A percentile compares a stretch with the other conserved stretches of the same genome.
phyloP scores from a whole-genome alignment of 352 stramenopile genomes.

The Aphanomyces stellatus region DNA sequence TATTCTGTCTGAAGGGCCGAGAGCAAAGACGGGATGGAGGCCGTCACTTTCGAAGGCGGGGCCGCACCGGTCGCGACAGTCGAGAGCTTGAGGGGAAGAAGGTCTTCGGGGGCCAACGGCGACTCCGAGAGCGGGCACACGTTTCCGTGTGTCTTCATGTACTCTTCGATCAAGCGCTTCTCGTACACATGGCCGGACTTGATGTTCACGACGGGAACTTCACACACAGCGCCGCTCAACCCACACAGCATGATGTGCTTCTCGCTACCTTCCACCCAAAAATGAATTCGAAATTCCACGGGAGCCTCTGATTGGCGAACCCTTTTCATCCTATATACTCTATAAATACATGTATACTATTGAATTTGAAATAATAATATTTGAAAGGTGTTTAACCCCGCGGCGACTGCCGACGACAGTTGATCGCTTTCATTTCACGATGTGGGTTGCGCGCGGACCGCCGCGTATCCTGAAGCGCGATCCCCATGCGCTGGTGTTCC shows the following conservation, averaged over 20 bases:
- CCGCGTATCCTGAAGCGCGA: conserved; percentile 2
- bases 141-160: conserved; percentile 29
- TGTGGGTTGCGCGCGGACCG: conserved; percentile 16
- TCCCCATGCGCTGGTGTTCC: not conserved
- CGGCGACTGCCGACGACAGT: not conserved
- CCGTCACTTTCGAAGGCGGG: conserved; percentile 22
- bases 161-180: conserved; percentile 77
- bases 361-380: not conserved
- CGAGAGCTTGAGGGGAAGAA: conserved; percentile 47
- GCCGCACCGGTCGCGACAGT: conserved; percentile 11
- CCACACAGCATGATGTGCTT: conserved; percentile 66
- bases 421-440: conserved; percentile 2
- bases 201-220: conserved; percentile 68
- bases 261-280: conserved; percentile 4
- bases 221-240: conserved; percentile 71
- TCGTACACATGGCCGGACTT: conserved; percentile 85
- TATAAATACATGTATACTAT: not conserved
- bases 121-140: conserved; percentile 18
- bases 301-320: conserved; percentile 16
- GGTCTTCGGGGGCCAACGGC: conserved; percentile 28
- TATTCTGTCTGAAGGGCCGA: conserved; percentile 88
- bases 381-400: not conserved
- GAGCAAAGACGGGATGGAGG: conserved; percentile 52
- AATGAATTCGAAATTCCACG: not conserved
- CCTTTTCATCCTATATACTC: not conserved